Base-by-base conservation (phyloP, 164 flowering plant species). In the Paratinospora sagittata region DNA sequence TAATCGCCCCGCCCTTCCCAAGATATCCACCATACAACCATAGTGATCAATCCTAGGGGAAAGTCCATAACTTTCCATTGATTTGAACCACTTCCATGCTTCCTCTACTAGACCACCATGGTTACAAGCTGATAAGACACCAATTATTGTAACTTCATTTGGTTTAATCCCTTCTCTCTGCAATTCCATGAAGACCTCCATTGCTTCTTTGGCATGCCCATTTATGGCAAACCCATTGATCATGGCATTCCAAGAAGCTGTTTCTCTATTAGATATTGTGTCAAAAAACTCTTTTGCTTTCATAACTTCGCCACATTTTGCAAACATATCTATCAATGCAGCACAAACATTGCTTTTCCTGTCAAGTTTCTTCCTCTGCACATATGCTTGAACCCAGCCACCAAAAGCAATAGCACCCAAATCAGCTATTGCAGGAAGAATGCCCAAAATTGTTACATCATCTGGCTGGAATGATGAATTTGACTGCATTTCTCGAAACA, bases 351-450 rank as follows among this genome's bases (percentile, higher is more conserved):
- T 85, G 41, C 67, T 76, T 12, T 63, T 71, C 60, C 66, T 78
- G 65, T 90, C 86, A 12, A 90, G 81, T 27, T 74, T 82, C 76
- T 81, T 88, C 75, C 80, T 79, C 67, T 63, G 72, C 6, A 76
- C 87, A 75, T 77, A 87, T 55, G 57, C 68, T 70, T 87, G 89
- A 77, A 91, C 81, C 93, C 97, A 85, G 27, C 72, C 57, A 30
- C 97, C 97, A 74, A 87, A 80, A 66, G 85, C 88, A 21, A 87
- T 63, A 68, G 91, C 92, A 67, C 98, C 93, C 78, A 91, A 77
- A 83, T 84, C 90, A 67, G 93, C 89, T 66, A 89, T 80, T 2
- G 98, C 97, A 0, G 97, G 93, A 67, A 91, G 89, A 72, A 93
- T 64, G 68, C 87, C 84, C 30, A 84, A 82, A 58, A 91, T 27